phyloP scores from a whole-genome alignment of 2,329 filamentous ascomycete genomes.

The Microdochium nivale region DNA sequence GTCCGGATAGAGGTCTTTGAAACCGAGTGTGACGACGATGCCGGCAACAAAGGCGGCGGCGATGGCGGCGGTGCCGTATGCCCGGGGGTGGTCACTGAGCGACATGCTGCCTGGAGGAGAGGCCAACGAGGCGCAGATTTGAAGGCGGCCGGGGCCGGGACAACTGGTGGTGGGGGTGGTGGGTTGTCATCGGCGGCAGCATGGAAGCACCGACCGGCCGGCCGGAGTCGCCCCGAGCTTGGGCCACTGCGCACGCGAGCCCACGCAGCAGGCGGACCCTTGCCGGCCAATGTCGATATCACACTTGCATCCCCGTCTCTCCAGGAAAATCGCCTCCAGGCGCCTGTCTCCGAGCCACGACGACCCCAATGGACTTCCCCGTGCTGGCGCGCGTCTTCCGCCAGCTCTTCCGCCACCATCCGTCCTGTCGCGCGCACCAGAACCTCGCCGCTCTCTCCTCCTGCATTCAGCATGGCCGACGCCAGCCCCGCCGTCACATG shows the following conservation, averaged over 20 bases:
- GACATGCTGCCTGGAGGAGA: slow-evolving; percentile 34
- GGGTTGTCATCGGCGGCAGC: not conserved
- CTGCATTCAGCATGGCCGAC: slow-evolving; percentile 27
- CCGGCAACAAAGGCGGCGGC: slow-evolving; percentile 70
- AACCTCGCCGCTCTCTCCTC: slow-evolving; percentile 27
- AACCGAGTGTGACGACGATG: slow-evolving; percentile 63
- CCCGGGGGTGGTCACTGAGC: slow-evolving; percentile 50
- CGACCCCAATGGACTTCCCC: slow-evolving; percentile 65
- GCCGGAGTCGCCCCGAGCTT: slow-evolving; percentile 8
- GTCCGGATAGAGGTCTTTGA: slow-evolving; percentile 74
- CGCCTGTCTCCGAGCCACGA: not conserved
- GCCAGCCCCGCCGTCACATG: slow-evolving; percentile 24
- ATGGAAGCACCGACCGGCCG: too few relatives aligned
- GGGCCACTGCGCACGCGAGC: slow-evolving; percentile 6
- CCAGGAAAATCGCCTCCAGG: not conserved
- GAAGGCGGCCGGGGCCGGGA: too few relatives aligned
- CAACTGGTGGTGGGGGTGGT: not conserved
- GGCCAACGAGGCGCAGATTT: not conserved
- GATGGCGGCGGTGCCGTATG: slow-evolving; percentile 57
- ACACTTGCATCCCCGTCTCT: not conserved
- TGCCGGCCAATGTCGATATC: not conserved
- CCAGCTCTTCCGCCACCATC: slow-evolving; percentile 70
- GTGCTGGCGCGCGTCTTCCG: slow-evolving; percentile 71
- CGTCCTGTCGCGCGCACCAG: slow-evolving; percentile 49
- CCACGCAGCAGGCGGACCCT: not conserved